phyloP scores from a whole-genome alignment of 176 grass and related monocot species.

The Hsuehochloa calcarea region DNA sequence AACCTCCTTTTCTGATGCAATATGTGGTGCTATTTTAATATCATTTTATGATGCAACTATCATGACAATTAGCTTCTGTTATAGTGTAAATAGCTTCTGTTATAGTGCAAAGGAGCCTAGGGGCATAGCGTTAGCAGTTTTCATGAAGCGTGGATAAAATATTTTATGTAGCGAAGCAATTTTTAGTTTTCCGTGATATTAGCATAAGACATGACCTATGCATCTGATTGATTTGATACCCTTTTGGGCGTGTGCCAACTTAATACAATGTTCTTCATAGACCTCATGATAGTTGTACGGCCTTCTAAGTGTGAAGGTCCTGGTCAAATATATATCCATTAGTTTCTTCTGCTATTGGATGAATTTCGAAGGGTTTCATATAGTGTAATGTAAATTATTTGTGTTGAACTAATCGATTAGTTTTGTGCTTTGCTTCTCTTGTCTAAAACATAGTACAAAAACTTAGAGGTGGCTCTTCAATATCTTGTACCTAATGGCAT shows the following conservation, averaged over 20 bases:
- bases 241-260: neutral
- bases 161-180: neutral
- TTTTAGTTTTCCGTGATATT: neutral
- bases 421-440: conserved; percentile 2
- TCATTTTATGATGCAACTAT: neutral
- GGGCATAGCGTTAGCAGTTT: neutral
- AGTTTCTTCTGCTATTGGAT: neutral
- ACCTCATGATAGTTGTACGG: neutral
- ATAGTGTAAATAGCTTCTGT: neutral
- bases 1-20: neutral
- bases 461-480: neutral
- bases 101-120: neutral
- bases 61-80: neutral
- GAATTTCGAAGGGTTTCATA: neutral
- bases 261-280: neutral
- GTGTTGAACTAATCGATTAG: neutral
- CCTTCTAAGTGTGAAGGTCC: neutral
- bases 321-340: neutral
- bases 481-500: neutral
- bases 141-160: neutral
- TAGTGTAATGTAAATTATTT: neutral
- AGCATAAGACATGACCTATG: neutral
- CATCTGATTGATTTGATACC: neutral
- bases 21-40: neutral
- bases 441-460: neutral